A percentile compares a stretch with the other conserved stretches of the same genome.
Conservation (phyloP, 768 basidiomycete genomes). For the Rhizopogon sp. region DNA sequence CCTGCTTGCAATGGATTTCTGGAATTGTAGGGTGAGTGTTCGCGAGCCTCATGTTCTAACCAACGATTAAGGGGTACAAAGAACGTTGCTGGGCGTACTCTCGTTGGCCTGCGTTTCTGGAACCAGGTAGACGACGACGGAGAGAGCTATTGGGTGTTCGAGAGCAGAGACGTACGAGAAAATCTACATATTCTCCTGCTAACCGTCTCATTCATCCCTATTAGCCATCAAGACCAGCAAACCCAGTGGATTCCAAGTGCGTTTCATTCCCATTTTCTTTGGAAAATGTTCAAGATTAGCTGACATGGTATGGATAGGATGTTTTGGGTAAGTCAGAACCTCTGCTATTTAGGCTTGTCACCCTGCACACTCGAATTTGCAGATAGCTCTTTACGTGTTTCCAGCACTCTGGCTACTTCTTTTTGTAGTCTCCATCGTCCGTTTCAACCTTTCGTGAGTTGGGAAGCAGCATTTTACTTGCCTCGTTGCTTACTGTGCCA, state of each 20-base stretch:
- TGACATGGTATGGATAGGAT: constrained; percentile 47
- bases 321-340: constrained; percentile 71
- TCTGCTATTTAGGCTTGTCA: constrained; percentile 11
- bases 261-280: constrained; percentile 18
- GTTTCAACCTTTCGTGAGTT: constrained; percentile 81
- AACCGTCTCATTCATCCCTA: not conserved
- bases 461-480: not conserved
- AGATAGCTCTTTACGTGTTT: constrained; percentile 88
- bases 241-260: constrained; percentile 83
- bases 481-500: constrained; percentile 7
- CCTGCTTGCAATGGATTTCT: constrained; percentile 95
- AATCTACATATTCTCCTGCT: not conserved
- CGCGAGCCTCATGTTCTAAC: not conserved
- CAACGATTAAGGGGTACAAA: constrained; percentile 23
- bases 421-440: constrained; percentile 83
- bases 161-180: constrained; percentile 85
- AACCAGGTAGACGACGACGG: constrained; percentile 98
- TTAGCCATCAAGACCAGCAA: constrained; percentile 84
- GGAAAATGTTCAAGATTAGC: constrained; percentile 5
- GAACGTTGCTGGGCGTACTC: constrained; percentile 91
- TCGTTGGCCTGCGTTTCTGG: constrained; percentile 97
- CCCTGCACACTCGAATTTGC: constrained; percentile 5
- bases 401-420: constrained; percentile 85
- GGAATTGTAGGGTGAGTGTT: constrained; percentile 84
- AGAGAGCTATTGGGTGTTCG: constrained; percentile 96